These are phyloP conservation scores for Gymnopilus junonius DNA, from an alignment of 768 basidiomycete genomes.

Conservation along the genomic window DNA sequence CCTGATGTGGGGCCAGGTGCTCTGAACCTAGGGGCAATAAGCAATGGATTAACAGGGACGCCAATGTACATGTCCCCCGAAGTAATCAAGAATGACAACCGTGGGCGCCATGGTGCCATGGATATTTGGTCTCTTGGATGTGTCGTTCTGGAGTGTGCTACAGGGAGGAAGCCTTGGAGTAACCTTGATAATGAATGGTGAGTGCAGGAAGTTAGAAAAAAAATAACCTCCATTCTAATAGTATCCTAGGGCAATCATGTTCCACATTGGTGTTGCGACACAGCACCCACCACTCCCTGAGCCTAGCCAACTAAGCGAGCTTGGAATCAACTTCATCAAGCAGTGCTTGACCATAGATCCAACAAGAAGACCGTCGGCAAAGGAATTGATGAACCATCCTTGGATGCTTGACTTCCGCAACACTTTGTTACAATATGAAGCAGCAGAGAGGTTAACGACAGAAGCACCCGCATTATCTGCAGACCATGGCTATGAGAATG, in stretches of 20 bases:
- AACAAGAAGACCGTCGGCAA: constrained; percentile 78
- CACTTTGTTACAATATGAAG: constrained; percentile 69
- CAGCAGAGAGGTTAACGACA: constrained; percentile 54
- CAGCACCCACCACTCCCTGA: constrained; percentile 97
- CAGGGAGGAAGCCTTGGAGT: constrained; percentile 97
- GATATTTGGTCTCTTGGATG: constrained; percentile 99
- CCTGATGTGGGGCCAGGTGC: constrained; percentile 35
- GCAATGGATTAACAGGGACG: constrained; percentile 92
- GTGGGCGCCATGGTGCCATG: constrained; percentile 92
- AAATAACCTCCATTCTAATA: neutral
- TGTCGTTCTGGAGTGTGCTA: constrained; percentile 95
- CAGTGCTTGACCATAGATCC: constrained; percentile 91
- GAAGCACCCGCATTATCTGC: constrained; percentile 50
- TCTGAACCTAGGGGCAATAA: constrained; percentile 39
- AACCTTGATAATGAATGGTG: constrained; percentile 99
- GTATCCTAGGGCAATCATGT: constrained; percentile 94
- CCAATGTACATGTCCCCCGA: constrained; percentile 99
- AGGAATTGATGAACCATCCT: constrained; percentile 82
- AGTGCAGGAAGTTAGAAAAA: constrained; percentile 21
- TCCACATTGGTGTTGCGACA: constrained; percentile 96
- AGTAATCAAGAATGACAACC: constrained; percentile 91
- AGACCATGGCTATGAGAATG: constrained; percentile 53
- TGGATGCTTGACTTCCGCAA: constrained; percentile 91
- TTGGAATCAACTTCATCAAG: constrained; percentile 93
- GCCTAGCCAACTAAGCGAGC: constrained; percentile 81